Evolutionary conservation across 495 filamentous ascomycete species (phyloP).

Genomic region (Xylaria castorea): DNA sequence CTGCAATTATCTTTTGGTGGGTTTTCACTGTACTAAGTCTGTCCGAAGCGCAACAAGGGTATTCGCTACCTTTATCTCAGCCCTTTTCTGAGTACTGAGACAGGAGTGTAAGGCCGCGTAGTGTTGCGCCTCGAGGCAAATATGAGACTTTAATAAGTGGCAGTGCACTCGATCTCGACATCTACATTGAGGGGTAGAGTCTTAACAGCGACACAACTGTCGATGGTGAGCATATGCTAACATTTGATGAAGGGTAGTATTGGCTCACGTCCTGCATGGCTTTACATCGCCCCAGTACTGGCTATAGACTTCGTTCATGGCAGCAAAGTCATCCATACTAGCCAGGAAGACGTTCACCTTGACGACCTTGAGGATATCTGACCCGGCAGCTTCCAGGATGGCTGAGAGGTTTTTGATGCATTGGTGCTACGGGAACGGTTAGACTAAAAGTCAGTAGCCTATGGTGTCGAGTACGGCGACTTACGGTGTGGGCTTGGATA

Average conservation of each 20-base stretch:
- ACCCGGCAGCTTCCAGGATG: conserved; percentile 70
- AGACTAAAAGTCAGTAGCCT: conserved; percentile 27
- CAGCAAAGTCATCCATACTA: conserved; percentile 71
- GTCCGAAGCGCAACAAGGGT: background rate
- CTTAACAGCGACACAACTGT: conserved; percentile 75
- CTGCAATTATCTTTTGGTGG: background rate
- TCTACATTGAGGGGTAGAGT: conserved; percentile 77
- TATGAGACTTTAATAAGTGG: conserved; percentile 34
- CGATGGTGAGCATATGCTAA: conserved; percentile 44
- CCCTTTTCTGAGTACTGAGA: background rate
- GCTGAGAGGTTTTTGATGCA: conserved; percentile 67
- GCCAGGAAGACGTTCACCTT: conserved; percentile 75
- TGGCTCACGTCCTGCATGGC: conserved; percentile 62
- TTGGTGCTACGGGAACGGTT: conserved; percentile 45
- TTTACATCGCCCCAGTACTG: conserved; percentile 69
- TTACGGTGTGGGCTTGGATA: conserved; percentile 60
- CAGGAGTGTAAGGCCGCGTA: too few species aligned
- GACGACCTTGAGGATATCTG: conserved; percentile 67
- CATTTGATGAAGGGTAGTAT: background rate
- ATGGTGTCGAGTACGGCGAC: conserved; percentile 5
- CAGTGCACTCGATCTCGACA: conserved; percentile 80
- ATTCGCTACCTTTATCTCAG: background rate
- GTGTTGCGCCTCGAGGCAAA: background rate
- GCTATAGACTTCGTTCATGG: conserved; percentile 80
- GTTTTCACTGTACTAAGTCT: background rate